These are phyloP conservation scores for Picochlorum sp. DNA, from an alignment of 139 green algal genomes.

Conservation along the genomic window DNA sequence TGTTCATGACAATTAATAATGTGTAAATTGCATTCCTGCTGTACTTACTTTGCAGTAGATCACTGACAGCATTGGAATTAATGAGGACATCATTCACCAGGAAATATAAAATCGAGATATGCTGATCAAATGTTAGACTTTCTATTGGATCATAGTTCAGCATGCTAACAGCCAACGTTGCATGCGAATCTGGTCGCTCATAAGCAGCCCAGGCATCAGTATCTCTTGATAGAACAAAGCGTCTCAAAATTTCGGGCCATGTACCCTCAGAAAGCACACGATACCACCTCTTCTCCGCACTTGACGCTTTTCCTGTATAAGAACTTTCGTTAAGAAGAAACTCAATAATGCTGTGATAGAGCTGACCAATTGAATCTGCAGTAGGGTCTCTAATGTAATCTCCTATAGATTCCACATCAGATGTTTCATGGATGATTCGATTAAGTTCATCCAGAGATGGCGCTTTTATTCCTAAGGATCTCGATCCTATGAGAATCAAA, in stretches of 20 bases:
- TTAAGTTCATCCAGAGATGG: not conserved
- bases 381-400: not conserved
- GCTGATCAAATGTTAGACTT: constrained; percentile 20
- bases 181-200: constrained; percentile 1
- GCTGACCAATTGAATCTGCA: not conserved
- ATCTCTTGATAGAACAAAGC: constrained; percentile 23
- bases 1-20: not conserved
- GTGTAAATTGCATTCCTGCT: too few species aligned
- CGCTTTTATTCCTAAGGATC: not conserved
- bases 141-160: constrained; percentile 19
- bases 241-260: constrained; percentile 46
- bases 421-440: not conserved
- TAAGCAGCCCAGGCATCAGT: not conserved
- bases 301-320: not conserved
- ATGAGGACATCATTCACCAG: constrained; percentile 26
- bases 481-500: not conserved
- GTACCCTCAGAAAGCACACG: constrained; percentile 16
- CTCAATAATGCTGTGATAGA: not conserved
- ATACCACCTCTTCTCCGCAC: not conserved
- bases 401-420: not conserved
- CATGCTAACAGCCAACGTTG: constrained; percentile 7
- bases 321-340: not conserved
- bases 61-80: constrained; percentile 23
- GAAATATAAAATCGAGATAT: constrained; percentile 28
- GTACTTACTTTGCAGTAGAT: constrained; percentile 15